Evolutionary conservation across 2,329 filamentous ascomycete genomes (phyloP).

Genomic region (Fusarium brevicatenulatum): DNA sequence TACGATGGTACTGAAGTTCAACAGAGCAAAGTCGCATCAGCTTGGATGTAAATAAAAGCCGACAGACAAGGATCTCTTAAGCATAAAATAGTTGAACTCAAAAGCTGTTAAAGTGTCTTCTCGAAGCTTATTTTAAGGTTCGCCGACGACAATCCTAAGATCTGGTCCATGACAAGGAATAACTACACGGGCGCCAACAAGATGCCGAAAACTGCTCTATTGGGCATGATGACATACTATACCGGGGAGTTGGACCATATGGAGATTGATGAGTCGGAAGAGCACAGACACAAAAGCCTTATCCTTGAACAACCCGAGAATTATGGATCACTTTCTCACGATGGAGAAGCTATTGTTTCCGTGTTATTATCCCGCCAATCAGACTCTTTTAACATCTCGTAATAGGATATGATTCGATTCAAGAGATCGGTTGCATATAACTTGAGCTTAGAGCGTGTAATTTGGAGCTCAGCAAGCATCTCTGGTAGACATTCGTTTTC

Average conservation of each 20-base stretch:
- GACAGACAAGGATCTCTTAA: fast-evolving
- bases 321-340: background rate
- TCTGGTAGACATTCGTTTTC: slow-evolving; percentile 23
- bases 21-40: fast-evolving
- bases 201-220: background rate
- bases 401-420: background rate
- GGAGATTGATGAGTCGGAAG: background rate
- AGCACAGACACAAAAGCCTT: background rate
- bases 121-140: background rate
- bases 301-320: background rate
- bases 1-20: background rate
- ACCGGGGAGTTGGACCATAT: background rate
- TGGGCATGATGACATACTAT: background rate
- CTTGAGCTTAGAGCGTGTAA: background rate
- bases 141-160: background rate
- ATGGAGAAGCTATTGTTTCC: background rate
- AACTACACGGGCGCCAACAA: background rate
- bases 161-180: background rate
- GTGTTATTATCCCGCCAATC: slow-evolving; percentile 23
- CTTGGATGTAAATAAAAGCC: fast-evolving
- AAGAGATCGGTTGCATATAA: background rate
- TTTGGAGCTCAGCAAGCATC: background rate
- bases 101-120: fast-evolving
- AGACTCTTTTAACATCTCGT: background rate
- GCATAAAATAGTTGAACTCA: background rate